Conservation (phyloP, 176 grass and related monocot species). For the Carex scoparia region DNA sequence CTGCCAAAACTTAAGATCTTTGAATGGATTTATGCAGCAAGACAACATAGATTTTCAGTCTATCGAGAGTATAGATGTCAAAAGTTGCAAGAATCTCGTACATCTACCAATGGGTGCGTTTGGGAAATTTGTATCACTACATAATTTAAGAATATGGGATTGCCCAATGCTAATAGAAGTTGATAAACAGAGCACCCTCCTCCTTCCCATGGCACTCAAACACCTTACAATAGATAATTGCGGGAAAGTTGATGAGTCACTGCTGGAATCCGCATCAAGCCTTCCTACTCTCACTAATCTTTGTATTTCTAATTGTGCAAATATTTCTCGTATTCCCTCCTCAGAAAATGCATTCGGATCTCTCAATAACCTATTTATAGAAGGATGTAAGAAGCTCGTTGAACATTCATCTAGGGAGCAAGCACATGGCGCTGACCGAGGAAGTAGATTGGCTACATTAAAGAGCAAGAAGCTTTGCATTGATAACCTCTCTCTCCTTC, state of each 20-base stretch:
- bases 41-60: too few species aligned
- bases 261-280: conserved; percentile 9
- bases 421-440: too few species aligned
- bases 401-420: too few species aligned
- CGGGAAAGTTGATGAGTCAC: background rate
- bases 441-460: too few species aligned
- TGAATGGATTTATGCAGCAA: too few species aligned
- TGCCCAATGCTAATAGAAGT: conserved; percentile 18
- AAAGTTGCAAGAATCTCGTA: background rate
- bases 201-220: background rate
- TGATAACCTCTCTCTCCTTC: too few species aligned
- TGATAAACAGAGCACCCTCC: conserved; percentile 4
- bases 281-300: conserved; percentile 25
- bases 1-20: too few species aligned
- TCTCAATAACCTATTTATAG: too few species aligned
- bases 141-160: background rate
- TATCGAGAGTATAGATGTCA: too few species aligned
- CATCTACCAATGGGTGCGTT: background rate
- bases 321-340: conserved; percentile 22
- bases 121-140: conserved; percentile 6
- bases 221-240: background rate
- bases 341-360: too few species aligned
- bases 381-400: too few species aligned
- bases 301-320: background rate
- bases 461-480: too few species aligned